These are phyloP conservation scores for Citrus glauca DNA, from an alignment of 345 rosid species.

Conservation along the genomic window DNA sequence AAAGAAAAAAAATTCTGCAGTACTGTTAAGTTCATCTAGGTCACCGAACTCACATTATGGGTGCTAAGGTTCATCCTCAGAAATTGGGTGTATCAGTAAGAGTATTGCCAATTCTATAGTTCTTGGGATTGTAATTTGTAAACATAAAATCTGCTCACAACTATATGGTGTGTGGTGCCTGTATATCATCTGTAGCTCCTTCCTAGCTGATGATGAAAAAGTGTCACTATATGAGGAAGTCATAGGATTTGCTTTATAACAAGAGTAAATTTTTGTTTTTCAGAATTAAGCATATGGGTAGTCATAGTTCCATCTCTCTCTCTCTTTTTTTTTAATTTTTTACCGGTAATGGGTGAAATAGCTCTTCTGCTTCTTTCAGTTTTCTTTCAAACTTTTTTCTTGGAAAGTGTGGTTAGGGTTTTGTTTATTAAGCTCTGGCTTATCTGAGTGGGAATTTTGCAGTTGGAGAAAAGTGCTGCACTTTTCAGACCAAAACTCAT, in stretches of 20 bases:
- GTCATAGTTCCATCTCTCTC: not conserved
- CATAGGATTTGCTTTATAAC: not conserved
- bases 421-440: not conserved
- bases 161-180: not conserved
- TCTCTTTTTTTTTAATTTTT: not conserved
- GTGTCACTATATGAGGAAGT: not conserved
- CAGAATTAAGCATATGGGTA: too few relatives aligned
- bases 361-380: not conserved
- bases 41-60: not conserved
- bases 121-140: not conserved
- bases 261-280: not conserved
- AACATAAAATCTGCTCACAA: not conserved
- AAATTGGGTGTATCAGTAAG: not conserved
- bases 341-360: not conserved
- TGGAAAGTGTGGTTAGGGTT: not conserved
- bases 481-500: slow-evolving; percentile 94
- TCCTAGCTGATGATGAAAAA: not conserved
- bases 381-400: not conserved
- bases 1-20: not conserved
- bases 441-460: slow-evolving; percentile 26
- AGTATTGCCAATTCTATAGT: not conserved
- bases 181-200: not conserved
- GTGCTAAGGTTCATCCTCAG: not conserved
- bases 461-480: slow-evolving; percentile 79
- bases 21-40: not conserved